Evolutionary conservation across 2,329 filamentous ascomycete species (phyloP).

Genomic region (Microsporum canis): DNA sequence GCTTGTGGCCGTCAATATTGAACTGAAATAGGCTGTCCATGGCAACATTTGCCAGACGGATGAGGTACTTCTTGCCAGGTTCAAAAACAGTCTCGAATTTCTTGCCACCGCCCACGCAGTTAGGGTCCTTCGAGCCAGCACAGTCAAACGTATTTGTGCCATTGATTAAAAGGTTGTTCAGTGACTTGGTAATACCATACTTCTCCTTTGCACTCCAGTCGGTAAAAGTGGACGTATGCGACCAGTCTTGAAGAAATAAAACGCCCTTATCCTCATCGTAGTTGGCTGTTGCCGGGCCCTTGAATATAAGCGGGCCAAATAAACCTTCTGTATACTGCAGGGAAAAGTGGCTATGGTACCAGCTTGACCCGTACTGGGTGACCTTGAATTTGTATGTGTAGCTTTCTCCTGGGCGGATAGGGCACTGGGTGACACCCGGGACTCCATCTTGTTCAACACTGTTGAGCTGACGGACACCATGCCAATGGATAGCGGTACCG

Average conservation of each 20-base stretch:
- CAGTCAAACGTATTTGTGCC: neutral
- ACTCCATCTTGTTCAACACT: constrained; percentile 5
- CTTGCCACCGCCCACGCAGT: neutral
- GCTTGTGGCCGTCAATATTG: constrained; percentile 40
- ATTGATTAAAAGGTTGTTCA: neutral
- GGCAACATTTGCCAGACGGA: constrained; percentile 30
- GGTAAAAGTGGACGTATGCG: neutral
- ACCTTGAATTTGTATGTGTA: constrained; percentile 16
- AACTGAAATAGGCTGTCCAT: constrained; percentile 43
- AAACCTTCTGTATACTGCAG: constrained; percentile 18
- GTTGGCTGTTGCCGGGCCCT: constrained; percentile 16
- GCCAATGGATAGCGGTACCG: constrained; percentile 4
- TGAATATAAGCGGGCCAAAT: constrained; percentile 26
- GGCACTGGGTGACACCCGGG: constrained; percentile 18
- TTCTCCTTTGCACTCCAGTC: neutral
- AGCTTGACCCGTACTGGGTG: constrained; percentile 15
- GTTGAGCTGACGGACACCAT: constrained; percentile 2
- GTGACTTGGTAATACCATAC: neutral
- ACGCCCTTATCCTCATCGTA: constrained; percentile 1
- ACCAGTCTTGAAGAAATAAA: constrained; percentile 1
- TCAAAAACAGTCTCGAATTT: neutral
- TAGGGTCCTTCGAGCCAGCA: neutral
- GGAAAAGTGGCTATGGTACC: constrained; percentile 19
- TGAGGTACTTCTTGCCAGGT: constrained; percentile 22
- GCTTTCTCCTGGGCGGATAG: constrained; percentile 15